These are phyloP conservation scores for Physcomitrellopsis africana DNA, from an alignment of 225 moss, liverwort and hornwort species.

Conservation along the genomic window DNA sequence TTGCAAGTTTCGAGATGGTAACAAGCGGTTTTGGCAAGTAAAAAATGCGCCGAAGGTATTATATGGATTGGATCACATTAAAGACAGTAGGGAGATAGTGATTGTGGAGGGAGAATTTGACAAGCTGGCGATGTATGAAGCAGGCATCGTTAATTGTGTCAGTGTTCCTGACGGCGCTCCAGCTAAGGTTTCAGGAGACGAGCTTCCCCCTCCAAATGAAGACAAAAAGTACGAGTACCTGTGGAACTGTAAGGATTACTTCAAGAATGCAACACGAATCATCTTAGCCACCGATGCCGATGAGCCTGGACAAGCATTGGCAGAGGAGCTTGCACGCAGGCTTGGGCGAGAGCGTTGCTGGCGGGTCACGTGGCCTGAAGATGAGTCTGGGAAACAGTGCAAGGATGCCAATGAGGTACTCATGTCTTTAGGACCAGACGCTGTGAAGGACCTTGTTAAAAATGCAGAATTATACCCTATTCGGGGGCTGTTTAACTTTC, in stretches of 20 bases:
- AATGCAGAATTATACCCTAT: conserved; percentile 90
- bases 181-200: conserved; percentile 63
- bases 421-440: conserved; percentile 57
- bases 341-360: conserved; percentile 99
- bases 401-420: conserved; percentile 99
- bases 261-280: conserved; percentile 84
- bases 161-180: conserved; percentile 99
- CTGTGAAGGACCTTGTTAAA: conserved; percentile 69
- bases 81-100: conserved; percentile 75
- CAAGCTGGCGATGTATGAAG: conserved; percentile 86
- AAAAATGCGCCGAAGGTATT: conserved; percentile 81
- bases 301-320: conserved; percentile 92
- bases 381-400: conserved; percentile 56
- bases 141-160: conserved; percentile 85
- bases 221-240: conserved; percentile 95
- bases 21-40: conserved; percentile 93
- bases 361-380: conserved; percentile 89
- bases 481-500: conserved; percentile 85
- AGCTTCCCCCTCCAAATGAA: conserved; percentile 58
- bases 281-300: conserved; percentile 94
- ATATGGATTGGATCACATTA: conserved; percentile 93
- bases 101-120: conserved; percentile 99
- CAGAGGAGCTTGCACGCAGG: conserved; percentile 95
- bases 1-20: conserved; percentile 82
- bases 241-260: conserved; percentile 91